phyloP scores from a whole-genome alignment of 202 grass and related monocot species.

The Dendrocalamus latiflorus region DNA sequence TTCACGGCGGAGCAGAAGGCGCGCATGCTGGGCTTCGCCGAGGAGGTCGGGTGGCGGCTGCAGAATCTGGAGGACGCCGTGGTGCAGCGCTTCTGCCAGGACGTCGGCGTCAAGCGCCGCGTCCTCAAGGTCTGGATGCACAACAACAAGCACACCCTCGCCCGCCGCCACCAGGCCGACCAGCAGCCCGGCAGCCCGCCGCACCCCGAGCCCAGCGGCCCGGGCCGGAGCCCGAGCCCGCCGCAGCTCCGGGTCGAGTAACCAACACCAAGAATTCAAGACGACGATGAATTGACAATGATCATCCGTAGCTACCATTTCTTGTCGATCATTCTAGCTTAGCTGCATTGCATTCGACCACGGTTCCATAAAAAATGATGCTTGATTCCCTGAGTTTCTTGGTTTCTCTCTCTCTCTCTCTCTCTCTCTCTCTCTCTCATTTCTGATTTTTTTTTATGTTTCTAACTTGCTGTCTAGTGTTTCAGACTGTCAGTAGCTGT shows the following conservation, averaged over 20 bases:
- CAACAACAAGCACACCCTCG: conserved; percentile 89
- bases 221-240: conserved; percentile 1
- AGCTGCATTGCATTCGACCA: conserved; percentile 26
- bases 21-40: conserved; percentile 84
- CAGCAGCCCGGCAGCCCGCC: not conserved
- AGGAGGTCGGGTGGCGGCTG: conserved; percentile 78
- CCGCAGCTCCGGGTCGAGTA: conserved; percentile 45
- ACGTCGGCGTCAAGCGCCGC: conserved; percentile 66
- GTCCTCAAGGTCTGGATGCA: conserved; percentile 99
- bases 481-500: not conserved
- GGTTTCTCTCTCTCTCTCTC: no score
- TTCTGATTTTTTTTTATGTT: not conserved
- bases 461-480: not conserved
- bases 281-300: not conserved
- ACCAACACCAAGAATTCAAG: conserved; percentile 6
- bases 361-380: conserved; percentile 38
- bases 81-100: conserved; percentile 83
- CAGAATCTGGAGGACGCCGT: conserved; percentile 69
- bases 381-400: not conserved
- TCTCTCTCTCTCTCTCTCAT: not conserved
- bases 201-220: not conserved
- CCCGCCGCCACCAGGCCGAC: conserved; percentile 38
- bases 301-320: not conserved
- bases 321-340: conserved; percentile 31
- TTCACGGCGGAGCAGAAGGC: conserved; percentile 93